Percentiles rank a stretch among this genome's conserved stretches.
These are phyloP conservation scores for Paecilomyces dactylethromorphus DNA, from an alignment of 2,329 filamentous ascomycete genomes.

Conservation along the genomic window DNA sequence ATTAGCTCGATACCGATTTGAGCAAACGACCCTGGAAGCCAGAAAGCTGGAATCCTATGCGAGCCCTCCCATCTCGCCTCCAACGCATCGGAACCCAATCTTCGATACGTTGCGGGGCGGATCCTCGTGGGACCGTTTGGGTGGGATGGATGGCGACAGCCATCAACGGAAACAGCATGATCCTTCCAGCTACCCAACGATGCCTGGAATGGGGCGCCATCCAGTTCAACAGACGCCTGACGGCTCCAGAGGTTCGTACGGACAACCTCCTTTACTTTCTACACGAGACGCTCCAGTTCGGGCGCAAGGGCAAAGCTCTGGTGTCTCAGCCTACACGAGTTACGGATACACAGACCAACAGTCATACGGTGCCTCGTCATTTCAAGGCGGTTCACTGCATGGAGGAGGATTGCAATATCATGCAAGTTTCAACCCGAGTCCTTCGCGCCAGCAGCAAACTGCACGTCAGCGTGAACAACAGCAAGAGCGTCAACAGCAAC, in stretches of 20 bases:
- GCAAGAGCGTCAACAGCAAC: slow-evolving; percentile 46
- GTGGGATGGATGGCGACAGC: slow-evolving; percentile 74
- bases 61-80: slow-evolving; percentile 58
- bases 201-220: slow-evolving; percentile 41
- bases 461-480: slow-evolving; percentile 17
- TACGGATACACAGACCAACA: slow-evolving; percentile 53
- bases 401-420: slow-evolving; percentile 57
- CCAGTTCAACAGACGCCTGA: slow-evolving; percentile 46
- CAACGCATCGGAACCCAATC: slow-evolving; percentile 52
- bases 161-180: slow-evolving; percentile 70
- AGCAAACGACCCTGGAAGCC: slow-evolving; percentile 10
- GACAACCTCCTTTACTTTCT: slow-evolving; percentile 21
- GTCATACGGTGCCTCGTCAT: slow-evolving; percentile 49
- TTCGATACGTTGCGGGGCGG: slow-evolving; percentile 53
- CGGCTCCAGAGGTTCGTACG: slow-evolving; percentile 39
- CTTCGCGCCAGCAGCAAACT: slow-evolving; percentile 19
- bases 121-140: slow-evolving; percentile 45
- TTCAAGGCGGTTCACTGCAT: slow-evolving; percentile 40
- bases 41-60: slow-evolving; percentile 61
- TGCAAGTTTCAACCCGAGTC: slow-evolving; percentile 55
- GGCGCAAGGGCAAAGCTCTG: slow-evolving; percentile 28
- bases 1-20: neutral
- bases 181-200: slow-evolving; percentile 54
- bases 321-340: slow-evolving; percentile 35
- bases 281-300: slow-evolving; percentile 28